Evolutionary conservation across 192 early-diverging fungal species (phyloP), one percentile per base, ranked within the genome.

Genomic region (Umbelopsis sp.): DNA sequence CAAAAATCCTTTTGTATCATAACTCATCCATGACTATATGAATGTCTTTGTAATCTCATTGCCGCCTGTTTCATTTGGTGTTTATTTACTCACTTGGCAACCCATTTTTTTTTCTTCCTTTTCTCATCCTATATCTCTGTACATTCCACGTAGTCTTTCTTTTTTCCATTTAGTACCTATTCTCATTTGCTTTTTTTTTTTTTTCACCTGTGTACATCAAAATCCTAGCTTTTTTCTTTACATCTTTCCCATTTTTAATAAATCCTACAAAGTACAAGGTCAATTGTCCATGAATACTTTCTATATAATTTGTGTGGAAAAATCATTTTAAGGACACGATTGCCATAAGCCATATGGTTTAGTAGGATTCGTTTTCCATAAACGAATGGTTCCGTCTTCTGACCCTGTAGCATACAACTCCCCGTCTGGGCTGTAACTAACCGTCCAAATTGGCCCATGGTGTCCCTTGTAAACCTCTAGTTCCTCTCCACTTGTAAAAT

Each of bases 341-440:
- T 94, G 89, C 95, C 95, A 96, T 52, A 95, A 77, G 10, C 94
- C 95, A 73, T 95, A 95, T 20, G 87, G 77, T 22, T 87, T 91
- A 26, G 91, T 92, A 12, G 95, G 94, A 31, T 80, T 84, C 6
- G 93, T 90, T 78, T 96, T 94, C 95, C 95, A 96, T 62, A 96
- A 81, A 56, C 95, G 82, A 51, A 97, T 93, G 4, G 95, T 97
- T 0, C 95, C 95, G 71, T 97, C 95, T 78, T 97, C 95, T 5
- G 91, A 93, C 22, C 94, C 95, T 3, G 94, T 95, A 8, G 95
- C 93, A 76, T 97, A 97, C 21, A 97, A 74, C 56, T 94, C 90
- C 36, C 95, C 95, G 76, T 97, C 95, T 24, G 95, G 95, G 29
- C 94, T 97, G 74, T 95, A 95, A 69, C 91, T 93, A 26, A 92